Conservation (phyloP, 75 land plant species). For the Pseudotsuga menziesii region DNA sequence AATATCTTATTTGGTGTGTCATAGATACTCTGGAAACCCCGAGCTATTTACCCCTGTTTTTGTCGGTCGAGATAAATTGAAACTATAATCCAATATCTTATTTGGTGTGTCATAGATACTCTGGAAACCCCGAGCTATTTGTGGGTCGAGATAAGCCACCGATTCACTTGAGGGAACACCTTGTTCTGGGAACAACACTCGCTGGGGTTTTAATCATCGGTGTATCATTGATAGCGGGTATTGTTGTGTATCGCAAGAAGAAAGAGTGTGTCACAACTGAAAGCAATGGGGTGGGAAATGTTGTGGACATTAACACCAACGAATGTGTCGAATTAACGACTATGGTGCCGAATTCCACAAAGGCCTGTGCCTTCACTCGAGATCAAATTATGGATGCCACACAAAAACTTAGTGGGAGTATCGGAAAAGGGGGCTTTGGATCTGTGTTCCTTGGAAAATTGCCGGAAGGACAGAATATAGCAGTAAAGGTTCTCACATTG, state of each 20-base stretch:
- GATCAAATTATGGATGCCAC: slow-evolving; percentile 38
- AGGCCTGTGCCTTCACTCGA: slow-evolving; percentile 24
- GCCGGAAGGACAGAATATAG: slow-evolving; percentile 31
- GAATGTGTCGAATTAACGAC: background rate
- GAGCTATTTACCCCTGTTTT: too few relatives aligned
- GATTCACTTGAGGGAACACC: too few relatives aligned
- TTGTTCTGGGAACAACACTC: too few relatives aligned
- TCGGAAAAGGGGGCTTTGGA: slow-evolving; percentile 51
- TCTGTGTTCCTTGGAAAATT: slow-evolving; percentile 39
- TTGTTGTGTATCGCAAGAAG: background rate
- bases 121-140: background rate
- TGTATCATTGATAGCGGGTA: background rate
- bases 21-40: background rate
- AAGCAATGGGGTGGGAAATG: too few relatives aligned
- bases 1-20: background rate
- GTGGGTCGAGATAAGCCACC: background rate
- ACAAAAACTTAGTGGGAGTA: slow-evolving; percentile 36
- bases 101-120: background rate
- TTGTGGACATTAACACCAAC: too few relatives aligned
- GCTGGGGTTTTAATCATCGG: background rate
- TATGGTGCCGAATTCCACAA: background rate
- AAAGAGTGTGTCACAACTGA: background rate
- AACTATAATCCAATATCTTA: too few relatives aligned
- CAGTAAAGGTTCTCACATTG: slow-evolving; percentile 40
- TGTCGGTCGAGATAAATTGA: too few relatives aligned